Percentiles rank a stretch among this genome's conserved stretches.
These are phyloP conservation scores for Hericium rajendrae DNA, from an alignment of 768 basidiomycete genomes.

Conservation along the genomic window DNA sequence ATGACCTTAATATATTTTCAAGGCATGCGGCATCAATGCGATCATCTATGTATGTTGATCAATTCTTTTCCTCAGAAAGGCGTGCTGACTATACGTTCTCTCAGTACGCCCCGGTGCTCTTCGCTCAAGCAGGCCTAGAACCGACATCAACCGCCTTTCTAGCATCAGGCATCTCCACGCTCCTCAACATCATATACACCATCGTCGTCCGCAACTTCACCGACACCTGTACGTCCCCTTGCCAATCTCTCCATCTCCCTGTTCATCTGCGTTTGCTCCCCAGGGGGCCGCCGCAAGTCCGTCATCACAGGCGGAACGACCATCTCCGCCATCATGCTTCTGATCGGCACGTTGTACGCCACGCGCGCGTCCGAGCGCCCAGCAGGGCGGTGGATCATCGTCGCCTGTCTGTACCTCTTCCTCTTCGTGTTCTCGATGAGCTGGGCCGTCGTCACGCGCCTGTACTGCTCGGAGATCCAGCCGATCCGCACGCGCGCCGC, in stretches of 20 bases:
- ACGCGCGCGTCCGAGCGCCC: conserved; percentile 20
- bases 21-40: conserved; percentile 27
- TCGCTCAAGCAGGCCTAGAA: conserved; percentile 39
- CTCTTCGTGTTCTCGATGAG: conserved; percentile 31
- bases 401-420: conserved; percentile 37
- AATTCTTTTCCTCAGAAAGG: not conserved
- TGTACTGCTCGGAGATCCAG: conserved; percentile 37
- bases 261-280: not conserved
- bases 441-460: conserved; percentile 34
- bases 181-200: conserved; percentile 32
- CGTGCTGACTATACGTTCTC: not conserved
- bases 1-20: not conserved
- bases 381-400: conserved; percentile 30
- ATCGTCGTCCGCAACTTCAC: conserved; percentile 28
- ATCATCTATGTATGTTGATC: conserved; percentile 22
- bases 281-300: conserved; percentile 21
- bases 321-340: conserved; percentile 28
- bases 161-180: conserved; percentile 39
- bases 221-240: conserved; percentile 27
- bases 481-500: conserved; percentile 36
- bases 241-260: not conserved
- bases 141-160: conserved; percentile 35
- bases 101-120: conserved; percentile 38
- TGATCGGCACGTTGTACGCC: conserved; percentile 36
- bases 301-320: conserved; percentile 34